These are phyloP conservation scores for Fusarium nurragi DNA, from an alignment of 2,329 filamentous ascomycete genomes.

Conservation along the genomic window DNA sequence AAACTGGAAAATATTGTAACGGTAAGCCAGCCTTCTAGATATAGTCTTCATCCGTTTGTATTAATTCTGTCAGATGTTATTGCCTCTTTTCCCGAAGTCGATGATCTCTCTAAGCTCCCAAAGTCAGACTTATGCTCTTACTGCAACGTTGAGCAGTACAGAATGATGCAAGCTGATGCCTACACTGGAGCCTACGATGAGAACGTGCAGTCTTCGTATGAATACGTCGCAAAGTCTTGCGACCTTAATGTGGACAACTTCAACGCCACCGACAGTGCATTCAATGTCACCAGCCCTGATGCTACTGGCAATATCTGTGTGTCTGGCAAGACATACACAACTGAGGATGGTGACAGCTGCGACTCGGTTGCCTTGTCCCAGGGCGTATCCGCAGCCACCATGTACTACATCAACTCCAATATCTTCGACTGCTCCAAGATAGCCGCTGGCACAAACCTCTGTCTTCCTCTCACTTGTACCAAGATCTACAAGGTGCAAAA, in stretches of 20 bases:
- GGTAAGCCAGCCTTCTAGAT: background rate
- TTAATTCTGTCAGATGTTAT: background rate
- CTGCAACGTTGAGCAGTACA: background rate
- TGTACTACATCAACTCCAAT: background rate
- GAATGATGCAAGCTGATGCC: background rate
- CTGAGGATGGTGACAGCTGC: background rate
- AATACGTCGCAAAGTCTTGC: background rate
- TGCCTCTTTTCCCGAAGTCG: background rate
- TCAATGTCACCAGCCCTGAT: too few species aligned
- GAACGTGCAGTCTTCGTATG: background rate
- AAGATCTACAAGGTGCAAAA: background rate
- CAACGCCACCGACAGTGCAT: background rate
- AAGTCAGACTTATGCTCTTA: background rate
- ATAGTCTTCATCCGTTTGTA: too few species aligned
- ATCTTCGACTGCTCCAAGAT: background rate
- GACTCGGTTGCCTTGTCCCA: background rate
- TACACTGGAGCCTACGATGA: background rate
- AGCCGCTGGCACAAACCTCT: background rate
- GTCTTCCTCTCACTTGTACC: background rate
- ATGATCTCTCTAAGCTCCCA: background rate
- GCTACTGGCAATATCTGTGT: background rate
- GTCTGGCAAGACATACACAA: background rate
- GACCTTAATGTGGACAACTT: background rate
- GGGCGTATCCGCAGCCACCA: background rate
- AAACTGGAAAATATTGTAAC: background rate